These are phyloP conservation scores for Arachis monticola DNA, from an alignment of 331 rosid genomes.

Conservation along the genomic window DNA sequence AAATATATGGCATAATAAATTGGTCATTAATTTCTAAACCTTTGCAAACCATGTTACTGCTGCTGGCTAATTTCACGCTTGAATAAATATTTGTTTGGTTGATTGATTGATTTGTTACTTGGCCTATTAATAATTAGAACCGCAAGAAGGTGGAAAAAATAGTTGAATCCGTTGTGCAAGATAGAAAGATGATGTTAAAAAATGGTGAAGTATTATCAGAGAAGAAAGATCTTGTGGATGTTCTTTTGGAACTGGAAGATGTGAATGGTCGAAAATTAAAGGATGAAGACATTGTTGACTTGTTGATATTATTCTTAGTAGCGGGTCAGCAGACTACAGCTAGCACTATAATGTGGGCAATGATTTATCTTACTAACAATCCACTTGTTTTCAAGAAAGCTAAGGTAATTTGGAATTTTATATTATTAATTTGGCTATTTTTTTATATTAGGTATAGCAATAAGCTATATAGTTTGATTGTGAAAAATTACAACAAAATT, in stretches of 20 bases:
- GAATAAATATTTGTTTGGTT: too few species aligned
- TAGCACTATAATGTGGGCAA: constrained; percentile 30
- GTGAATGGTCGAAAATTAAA: constrained; percentile 44
- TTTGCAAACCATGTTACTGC: too few species aligned
- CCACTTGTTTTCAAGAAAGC: constrained; percentile 42
- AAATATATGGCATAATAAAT: too few species aligned
- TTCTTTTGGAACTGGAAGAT: constrained; percentile 38
- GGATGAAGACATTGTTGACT: constrained; percentile 44
- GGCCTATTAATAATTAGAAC: constrained; percentile 5
- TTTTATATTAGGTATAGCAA: too few species aligned
- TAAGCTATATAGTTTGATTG: too few species aligned
- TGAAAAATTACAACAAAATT: too few species aligned
- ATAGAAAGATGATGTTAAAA: constrained; percentile 21
- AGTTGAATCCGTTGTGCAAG: constrained; percentile 1
- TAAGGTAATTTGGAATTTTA: constrained; percentile 34
- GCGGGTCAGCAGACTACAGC: constrained; percentile 54
- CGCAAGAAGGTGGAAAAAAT: neutral
- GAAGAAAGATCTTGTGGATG: constrained; percentile 45
- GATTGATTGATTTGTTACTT: too few species aligned
- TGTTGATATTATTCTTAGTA: constrained; percentile 29
- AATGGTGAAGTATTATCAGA: neutral
- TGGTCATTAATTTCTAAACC: too few species aligned
- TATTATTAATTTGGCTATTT: too few species aligned
- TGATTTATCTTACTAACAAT: constrained; percentile 36
- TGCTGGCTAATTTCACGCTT: too few species aligned